Conservation (phyloP, 768 basidiomycete genomes). For the Suillus hirtellus region DNA sequence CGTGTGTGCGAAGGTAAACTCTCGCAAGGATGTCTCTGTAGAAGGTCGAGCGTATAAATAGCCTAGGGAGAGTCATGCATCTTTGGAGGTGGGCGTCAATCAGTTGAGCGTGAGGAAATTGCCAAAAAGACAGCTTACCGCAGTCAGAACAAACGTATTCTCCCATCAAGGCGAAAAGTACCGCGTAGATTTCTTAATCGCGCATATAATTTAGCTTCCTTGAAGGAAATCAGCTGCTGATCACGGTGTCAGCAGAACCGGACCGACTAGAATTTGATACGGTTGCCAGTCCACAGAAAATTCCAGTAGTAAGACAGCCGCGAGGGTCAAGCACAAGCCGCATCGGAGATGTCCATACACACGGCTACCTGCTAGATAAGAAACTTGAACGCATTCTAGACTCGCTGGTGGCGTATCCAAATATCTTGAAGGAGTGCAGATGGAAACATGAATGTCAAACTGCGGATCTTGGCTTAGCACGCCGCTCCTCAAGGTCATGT, state of each 20-base stretch:
- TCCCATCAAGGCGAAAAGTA: slow-evolving; percentile 7
- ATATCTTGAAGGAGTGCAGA: neutral
- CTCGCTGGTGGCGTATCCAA: neutral
- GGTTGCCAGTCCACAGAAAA: neutral
- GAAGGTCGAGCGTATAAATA: slow-evolving; percentile 7
- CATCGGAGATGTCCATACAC: neutral
- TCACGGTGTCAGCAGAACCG: slow-evolving; percentile 8
- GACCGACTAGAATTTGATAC: slow-evolving; percentile 5
- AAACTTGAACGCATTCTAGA: neutral
- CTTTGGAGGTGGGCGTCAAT: neutral
- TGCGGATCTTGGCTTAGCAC: neutral
- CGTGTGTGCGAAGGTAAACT: neutral
- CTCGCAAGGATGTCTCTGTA: neutral
- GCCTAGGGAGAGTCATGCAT: neutral
- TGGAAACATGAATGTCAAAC: neutral
- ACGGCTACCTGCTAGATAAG: neutral
- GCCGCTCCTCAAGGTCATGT: too few species aligned
- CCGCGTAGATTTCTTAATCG: slow-evolving; percentile 3
- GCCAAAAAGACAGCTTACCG: slow-evolving; percentile 9
- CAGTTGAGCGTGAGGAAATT: neutral
- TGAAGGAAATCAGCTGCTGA: slow-evolving; percentile 4
- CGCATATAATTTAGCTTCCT: slow-evolving; percentile 8
- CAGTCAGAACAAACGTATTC: slow-evolving; percentile 3
- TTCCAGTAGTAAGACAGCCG: neutral
- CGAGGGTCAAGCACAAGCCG: neutral